Evolutionary conservation across 2,329 filamentous ascomycete genomes (phyloP), one percentile per base, ranked within the genome.

Genomic region (Colletotrichum paranaense): DNA sequence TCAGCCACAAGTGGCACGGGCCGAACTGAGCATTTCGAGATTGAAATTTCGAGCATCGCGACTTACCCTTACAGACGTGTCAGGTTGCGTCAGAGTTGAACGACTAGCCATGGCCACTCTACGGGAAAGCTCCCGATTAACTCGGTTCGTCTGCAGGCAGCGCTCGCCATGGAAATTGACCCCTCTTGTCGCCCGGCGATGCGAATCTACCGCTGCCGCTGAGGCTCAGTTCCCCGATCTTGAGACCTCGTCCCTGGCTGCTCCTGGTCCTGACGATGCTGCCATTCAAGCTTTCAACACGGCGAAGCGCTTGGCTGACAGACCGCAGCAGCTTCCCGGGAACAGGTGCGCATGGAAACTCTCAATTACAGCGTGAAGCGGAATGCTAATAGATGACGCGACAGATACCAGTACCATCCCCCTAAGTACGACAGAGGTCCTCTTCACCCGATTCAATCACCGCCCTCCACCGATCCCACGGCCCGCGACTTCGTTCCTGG

Each of bases 381-480:
- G 78, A 79, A 72, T 67, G 69, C 67, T 73, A 52, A 57, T 74
- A 74, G 56, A 78, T 62, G 16, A 58, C 14, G 49, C 26, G 7
- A 38, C 28, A 76, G 96, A 88, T 99, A 98, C 86, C 94, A 97
- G 84, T 98, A 93, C 84, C 95, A 95, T 76, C 93, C 96, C 63
- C 97, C 97, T 75, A 97, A 96, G 86, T 99, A 95, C 89, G 92
- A 98, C 83, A 94, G 96, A 79, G 97, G 97, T 69, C 95, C 95
- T 76, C 88, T 98, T 28, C 95, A 98, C 82, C 97, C 97, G 63
- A 92, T 98, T 79, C 95, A 98, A 85, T 94, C 95, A 72, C 96
- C 95, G n/a, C 89, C 92, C 52, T 90, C 92, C 64, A 97, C 95
- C 75, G 94, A 98, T 79, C 95, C 95, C 1, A 90, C 93, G 32